A percentile compares a stretch with the other conserved stretches of the same genome.
Conservation (phyloP, 768 basidiomycete species). For the Xerocomus brunneocitrinus region DNA sequence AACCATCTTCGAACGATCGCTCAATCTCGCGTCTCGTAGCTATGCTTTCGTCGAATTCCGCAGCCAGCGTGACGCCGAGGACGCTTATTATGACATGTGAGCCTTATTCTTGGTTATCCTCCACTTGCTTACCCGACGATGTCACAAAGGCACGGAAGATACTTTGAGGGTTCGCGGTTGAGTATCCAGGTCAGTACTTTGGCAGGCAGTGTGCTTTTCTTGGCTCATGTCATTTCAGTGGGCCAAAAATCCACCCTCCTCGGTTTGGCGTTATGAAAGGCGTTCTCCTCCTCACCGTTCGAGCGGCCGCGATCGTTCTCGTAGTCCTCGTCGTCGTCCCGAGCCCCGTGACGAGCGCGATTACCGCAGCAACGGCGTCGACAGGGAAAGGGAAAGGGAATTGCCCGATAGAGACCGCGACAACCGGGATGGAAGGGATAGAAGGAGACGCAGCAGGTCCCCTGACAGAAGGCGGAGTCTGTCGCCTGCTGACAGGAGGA, state of each 20-base stretch:
- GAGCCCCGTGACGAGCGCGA: constrained; percentile 39
- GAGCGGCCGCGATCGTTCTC: constrained; percentile 44
- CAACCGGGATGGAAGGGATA: constrained; percentile 41
- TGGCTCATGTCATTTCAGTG: constrained; percentile 42
- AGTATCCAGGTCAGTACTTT: constrained; percentile 58
- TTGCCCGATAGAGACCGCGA: constrained; percentile 29
- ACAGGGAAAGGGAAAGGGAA: constrained; percentile 34
- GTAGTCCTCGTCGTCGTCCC: constrained; percentile 47
- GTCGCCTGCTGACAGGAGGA: constrained; percentile 37
- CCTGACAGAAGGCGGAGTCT: constrained; percentile 45
- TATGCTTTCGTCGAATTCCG: constrained; percentile 87
- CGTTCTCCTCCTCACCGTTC: constrained; percentile 42
- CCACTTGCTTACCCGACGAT: constrained; percentile 9
- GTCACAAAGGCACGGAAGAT: constrained; percentile 60
- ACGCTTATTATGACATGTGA: constrained; percentile 81
- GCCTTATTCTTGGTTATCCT: constrained; percentile 20
- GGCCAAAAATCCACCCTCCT: constrained; percentile 79
- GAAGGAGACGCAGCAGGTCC: constrained; percentile 46
- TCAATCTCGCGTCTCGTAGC: constrained; percentile 62
- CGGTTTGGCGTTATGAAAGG: constrained; percentile 76
- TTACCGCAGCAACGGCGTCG: constrained; percentile 33
- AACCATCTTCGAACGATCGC: constrained; percentile 40
- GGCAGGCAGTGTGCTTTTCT: background rate
- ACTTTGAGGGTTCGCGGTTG: constrained; percentile 70
- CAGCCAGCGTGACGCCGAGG: constrained; percentile 71